Conservation (phyloP, 257 asterid species). For the Solanum infundibuliforme region DNA sequence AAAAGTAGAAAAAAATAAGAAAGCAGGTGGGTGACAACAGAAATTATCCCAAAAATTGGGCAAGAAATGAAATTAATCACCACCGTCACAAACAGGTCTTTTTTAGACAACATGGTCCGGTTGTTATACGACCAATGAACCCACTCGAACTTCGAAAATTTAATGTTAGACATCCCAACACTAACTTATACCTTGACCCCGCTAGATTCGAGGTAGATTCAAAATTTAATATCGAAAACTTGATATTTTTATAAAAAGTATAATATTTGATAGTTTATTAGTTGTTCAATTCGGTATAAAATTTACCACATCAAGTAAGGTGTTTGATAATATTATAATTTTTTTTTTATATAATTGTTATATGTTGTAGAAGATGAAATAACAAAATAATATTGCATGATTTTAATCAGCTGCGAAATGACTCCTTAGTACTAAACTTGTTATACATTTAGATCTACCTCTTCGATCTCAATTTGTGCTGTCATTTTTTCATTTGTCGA, state of each 20-base stretch:
- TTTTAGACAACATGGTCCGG: background rate
- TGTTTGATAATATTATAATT: background rate
- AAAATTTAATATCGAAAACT: background rate
- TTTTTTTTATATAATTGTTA: too few relatives aligned
- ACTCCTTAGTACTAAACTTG: background rate
- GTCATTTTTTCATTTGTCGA: background rate
- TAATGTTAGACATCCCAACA: background rate
- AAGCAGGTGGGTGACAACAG: background rate
- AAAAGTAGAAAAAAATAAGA: background rate
- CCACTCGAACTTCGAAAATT: background rate
- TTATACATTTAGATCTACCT: background rate
- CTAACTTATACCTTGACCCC: background rate
- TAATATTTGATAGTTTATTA: background rate
- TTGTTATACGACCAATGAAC: background rate
- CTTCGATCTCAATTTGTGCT: background rate
- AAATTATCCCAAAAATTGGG: background rate
- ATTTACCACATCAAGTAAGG: background rate
- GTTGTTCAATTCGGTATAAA: background rate
- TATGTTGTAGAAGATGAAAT: background rate
- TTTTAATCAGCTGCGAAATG: background rate
- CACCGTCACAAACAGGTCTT: background rate
- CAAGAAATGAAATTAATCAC: background rate
- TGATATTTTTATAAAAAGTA: background rate
- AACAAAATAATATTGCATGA: background rate
- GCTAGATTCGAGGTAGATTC: rapidly evolving